phyloP scores from a whole-genome alignment of 179 eudicot genomes.

The Heliamphora pulchella region DNA sequence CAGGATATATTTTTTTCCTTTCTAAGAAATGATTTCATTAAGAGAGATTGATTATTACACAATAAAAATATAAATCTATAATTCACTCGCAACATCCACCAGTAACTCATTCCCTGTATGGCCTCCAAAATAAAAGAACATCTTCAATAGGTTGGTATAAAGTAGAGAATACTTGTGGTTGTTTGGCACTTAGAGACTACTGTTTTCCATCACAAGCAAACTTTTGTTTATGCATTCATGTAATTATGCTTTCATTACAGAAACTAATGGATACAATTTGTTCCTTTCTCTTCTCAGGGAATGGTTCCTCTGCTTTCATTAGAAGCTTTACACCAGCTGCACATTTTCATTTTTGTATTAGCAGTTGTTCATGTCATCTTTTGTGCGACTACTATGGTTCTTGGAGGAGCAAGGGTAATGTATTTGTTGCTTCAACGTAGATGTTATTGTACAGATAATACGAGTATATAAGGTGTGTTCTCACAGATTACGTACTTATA shows the following conservation, averaged over 20 bases:
- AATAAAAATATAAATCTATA: background rate
- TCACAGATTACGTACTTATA: slow-evolving; percentile 1
- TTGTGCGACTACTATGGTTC: slow-evolving; percentile 58
- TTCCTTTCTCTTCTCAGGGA: slow-evolving; percentile 30
- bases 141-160: background rate
- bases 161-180: background rate
- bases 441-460: background rate
- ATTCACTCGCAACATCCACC: background rate
- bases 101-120: background rate
- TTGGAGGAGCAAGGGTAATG: slow-evolving; percentile 58
- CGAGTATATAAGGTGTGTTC: background rate
- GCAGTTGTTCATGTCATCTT: slow-evolving; percentile 69
- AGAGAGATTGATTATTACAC: background rate
- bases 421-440: background rate
- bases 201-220: background rate
- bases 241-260: background rate
- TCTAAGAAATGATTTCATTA: background rate
- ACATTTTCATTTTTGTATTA: slow-evolving; percentile 78
- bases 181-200: background rate
- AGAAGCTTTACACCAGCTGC: slow-evolving; percentile 73
- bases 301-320: slow-evolving; percentile 66
- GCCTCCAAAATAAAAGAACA: background rate
- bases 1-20: background rate
- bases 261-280: background rate
- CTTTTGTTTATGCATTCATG: background rate